Conservation (phyloP, 345 rosid genomes). For the Rhodamnia argentea region DNA sequence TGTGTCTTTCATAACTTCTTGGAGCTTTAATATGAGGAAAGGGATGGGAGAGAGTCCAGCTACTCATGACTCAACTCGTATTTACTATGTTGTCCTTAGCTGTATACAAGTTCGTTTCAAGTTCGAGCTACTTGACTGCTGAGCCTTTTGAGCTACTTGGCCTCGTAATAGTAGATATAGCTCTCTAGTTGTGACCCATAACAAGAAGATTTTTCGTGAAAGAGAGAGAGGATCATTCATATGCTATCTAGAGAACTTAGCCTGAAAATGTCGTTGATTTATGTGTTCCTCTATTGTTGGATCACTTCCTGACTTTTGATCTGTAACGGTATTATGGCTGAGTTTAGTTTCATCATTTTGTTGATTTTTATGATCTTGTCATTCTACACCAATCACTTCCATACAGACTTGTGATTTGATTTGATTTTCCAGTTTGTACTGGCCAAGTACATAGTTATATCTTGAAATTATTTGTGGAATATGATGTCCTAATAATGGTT, state of each 20-base stretch:
- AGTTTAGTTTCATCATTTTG: neutral
- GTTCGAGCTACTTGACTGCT: fast-evolving
- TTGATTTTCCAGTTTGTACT: neutral
- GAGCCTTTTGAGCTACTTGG: neutral
- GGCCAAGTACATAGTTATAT: neutral
- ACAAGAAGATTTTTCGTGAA: neutral
- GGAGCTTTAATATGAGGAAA: neutral
- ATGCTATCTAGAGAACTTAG: neutral
- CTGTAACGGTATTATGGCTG: neutral
- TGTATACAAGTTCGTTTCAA: neutral
- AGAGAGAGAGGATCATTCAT: neutral
- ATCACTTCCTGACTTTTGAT: fast-evolving
- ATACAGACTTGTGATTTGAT: neutral
- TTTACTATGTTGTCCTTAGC: neutral
- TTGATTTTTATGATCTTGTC: neutral
- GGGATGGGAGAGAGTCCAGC: fast-evolving
- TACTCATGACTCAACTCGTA: neutral
- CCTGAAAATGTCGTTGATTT: neutral
- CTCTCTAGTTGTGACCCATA: fast-evolving
- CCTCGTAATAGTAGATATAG: fast-evolving
- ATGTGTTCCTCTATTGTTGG: neutral
- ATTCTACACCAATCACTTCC: neutral
- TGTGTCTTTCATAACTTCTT: neutral
- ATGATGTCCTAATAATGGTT: fast-evolving
- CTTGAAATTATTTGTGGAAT: neutral